These are phyloP conservation scores for Pyrus betulifolia DNA, from an alignment of 306 rosid species.

Conservation along the genomic window DNA sequence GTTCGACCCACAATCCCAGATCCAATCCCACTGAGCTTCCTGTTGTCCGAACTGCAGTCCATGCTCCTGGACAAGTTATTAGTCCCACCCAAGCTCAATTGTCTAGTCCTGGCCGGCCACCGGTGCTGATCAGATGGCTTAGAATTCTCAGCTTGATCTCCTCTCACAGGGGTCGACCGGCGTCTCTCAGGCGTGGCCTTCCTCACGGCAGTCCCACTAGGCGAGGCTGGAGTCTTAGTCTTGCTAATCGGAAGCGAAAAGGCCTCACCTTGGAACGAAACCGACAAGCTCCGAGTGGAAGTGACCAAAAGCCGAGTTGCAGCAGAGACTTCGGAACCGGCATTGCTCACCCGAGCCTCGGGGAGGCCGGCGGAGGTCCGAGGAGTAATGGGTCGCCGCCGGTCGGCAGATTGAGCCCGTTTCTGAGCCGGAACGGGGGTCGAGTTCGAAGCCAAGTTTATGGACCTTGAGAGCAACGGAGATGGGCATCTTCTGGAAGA, in stretches of 20 bases:
- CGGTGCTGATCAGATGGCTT: slow-evolving; percentile 71
- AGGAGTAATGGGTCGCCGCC: slow-evolving; percentile 50
- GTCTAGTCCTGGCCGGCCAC: slow-evolving; percentile 78
- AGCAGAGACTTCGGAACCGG: slow-evolving; percentile 40
- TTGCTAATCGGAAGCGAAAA: slow-evolving; percentile 95
- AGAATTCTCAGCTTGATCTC: slow-evolving; percentile 82
- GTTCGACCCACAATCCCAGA: slow-evolving; percentile 63
- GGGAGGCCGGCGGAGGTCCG: slow-evolving; percentile 47
- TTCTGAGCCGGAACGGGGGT: slow-evolving; percentile 56
- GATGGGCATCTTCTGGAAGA: slow-evolving; percentile 82
- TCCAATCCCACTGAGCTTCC: slow-evolving; percentile 54
- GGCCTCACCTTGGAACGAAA: slow-evolving; percentile 93
- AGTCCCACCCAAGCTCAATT: slow-evolving; percentile 23
- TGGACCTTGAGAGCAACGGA: slow-evolving; percentile 78
- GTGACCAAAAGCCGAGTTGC: slow-evolving; percentile 84
- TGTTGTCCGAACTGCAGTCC: slow-evolving; percentile 42
- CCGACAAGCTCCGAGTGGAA: slow-evolving; percentile 90
- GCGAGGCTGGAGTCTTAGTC: slow-evolving; percentile 54
- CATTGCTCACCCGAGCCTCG: slow-evolving; percentile 39
- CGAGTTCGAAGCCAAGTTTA: slow-evolving; percentile 44
- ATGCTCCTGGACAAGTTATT: slow-evolving; percentile 48
- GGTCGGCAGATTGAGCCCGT: slow-evolving; percentile 83
- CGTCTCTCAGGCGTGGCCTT: slow-evolving; percentile 89
- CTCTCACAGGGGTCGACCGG: slow-evolving; percentile 59
- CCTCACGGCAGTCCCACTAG: slow-evolving; percentile 35